Base-by-base conservation (phyloP, 345 rosid genomes). In the Gossypium stocksii region DNA sequence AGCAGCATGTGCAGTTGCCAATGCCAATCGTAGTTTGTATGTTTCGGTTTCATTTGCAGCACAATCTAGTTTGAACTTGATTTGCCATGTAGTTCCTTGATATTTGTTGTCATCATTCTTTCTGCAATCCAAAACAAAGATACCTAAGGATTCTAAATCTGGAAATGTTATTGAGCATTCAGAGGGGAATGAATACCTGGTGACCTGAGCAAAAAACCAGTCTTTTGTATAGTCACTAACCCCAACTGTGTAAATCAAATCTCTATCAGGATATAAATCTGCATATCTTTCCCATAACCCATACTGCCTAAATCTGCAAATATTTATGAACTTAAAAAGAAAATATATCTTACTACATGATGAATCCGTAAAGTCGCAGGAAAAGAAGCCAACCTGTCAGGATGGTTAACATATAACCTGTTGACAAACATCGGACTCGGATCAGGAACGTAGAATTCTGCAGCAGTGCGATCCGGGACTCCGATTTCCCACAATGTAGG, bases 401-500 rank as follows among this genome's bases (percentile, higher is more conserved):
- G 80, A 58, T 80, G 89, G 72, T 89, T 82, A 15, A 86, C 56
- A 70, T 87, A 93, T 53, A 95, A 87, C 73, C 80, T 86, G 83
- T 93, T 95, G 43, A 83, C 77, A 43, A 84, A 87, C 13, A 12
- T 76, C 1, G 94, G 93, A 62, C 89, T 66, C 7, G 98, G 94
- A 60, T 90, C 92, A 48, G 99, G 97, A 64, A 94, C 78, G 70
- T 87, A 95, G 82, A 91, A 95, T 77, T 91, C 97, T 38, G 88
- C 86, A 7, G 97, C 98, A 23, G 94, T 76, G 17, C 99, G 86
- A 70, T 95, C 96, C 12, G 99, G 97, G 57, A 84, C 77, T 34
- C 99, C 99, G 0, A 95, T 95, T 77, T 95, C 99, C 99, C 99
- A 95, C 81, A 95, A 14, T 0, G 98, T 93, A 0, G 89, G 85